phyloP scores from a whole-genome alignment of 352 stramenopile genomes.

The Globisporangium echinulatum region DNA sequence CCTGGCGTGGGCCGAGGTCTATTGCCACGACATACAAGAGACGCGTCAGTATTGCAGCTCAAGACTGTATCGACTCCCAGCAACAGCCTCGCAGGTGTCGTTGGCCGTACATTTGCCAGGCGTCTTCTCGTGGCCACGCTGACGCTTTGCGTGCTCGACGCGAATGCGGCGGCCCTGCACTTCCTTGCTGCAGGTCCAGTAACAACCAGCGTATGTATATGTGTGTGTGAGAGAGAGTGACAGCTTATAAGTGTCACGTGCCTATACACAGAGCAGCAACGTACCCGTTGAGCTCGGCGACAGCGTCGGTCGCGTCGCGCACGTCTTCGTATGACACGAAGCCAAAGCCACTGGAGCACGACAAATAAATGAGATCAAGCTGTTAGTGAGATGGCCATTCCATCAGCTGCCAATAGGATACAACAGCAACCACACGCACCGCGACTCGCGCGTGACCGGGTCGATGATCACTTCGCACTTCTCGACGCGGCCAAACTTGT shows the following conservation, averaged over 20 bases:
- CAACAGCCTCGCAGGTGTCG: too few relatives aligned
- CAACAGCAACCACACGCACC: conserved; percentile 17
- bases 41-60: background rate
- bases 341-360: conserved; percentile 36
- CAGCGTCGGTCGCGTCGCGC: conserved; percentile 66
- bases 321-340: conserved; percentile 79
- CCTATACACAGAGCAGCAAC: conserved; percentile 3
- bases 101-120: conserved; percentile 65
- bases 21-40: background rate
- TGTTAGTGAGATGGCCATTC: conserved; percentile 6
- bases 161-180: conserved; percentile 61
- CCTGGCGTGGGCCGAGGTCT: conserved; percentile 70
- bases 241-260: too few relatives aligned
- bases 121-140: conserved; percentile 77
- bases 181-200: conserved; percentile 44
- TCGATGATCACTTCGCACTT: conserved; percentile 82
- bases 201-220: background rate
- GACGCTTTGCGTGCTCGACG: conserved; percentile 78
- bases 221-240: too few relatives aligned
- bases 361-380: too few relatives aligned
- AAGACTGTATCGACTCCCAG: too few relatives aligned
- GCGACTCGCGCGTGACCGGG: conserved; percentile 66
- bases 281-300: conserved; percentile 77
- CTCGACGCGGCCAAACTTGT: conserved; percentile 63
- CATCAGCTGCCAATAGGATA: too few relatives aligned